phyloP scores from a whole-genome alignment of 768 basidiomycete genomes.

The Pholiota microspora region DNA sequence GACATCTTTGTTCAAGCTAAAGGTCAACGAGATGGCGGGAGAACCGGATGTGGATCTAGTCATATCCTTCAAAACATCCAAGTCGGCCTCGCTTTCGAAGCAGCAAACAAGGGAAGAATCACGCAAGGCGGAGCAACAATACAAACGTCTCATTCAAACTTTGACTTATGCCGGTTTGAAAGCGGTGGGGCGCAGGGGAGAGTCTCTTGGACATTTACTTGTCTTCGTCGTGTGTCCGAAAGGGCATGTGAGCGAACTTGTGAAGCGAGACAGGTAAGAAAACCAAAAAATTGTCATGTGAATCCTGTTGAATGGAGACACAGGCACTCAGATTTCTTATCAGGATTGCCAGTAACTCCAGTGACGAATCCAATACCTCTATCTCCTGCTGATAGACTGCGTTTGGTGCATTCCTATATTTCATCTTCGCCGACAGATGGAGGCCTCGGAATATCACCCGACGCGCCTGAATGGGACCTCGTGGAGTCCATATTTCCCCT shows the following conservation, averaged over 20 bases:
- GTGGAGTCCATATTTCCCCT: slow-evolving; percentile 81
- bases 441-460: slow-evolving; percentile 80
- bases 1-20: too few relatives aligned
- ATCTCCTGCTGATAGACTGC: slow-evolving; percentile 73
- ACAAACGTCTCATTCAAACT: slow-evolving; percentile 57
- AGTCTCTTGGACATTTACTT: slow-evolving; percentile 69
- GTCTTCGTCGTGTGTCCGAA: slow-evolving; percentile 74
- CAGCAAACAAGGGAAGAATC: slow-evolving; percentile 61
- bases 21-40: neutral
- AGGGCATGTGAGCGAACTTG: slow-evolving; percentile 57
- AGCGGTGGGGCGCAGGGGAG: slow-evolving; percentile 76
- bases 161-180: slow-evolving; percentile 63
- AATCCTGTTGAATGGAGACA: neutral
- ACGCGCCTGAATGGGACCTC: slow-evolving; percentile 70
- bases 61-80: slow-evolving; percentile 62
- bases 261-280: slow-evolving; percentile 71
- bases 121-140: slow-evolving; percentile 66
- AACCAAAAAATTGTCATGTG: neutral
- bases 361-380: slow-evolving; percentile 46
- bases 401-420: slow-evolving; percentile 73
- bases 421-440: slow-evolving; percentile 72
- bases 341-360: slow-evolving; percentile 58
- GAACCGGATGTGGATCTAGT: slow-evolving; percentile 65
- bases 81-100: slow-evolving; percentile 52
- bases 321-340: slow-evolving; percentile 77